A percentile compares a stretch with the other conserved stretches of the same genome.
Conservation (phyloP, 306 rosid species). For the Cucumis cinereus region DNA sequence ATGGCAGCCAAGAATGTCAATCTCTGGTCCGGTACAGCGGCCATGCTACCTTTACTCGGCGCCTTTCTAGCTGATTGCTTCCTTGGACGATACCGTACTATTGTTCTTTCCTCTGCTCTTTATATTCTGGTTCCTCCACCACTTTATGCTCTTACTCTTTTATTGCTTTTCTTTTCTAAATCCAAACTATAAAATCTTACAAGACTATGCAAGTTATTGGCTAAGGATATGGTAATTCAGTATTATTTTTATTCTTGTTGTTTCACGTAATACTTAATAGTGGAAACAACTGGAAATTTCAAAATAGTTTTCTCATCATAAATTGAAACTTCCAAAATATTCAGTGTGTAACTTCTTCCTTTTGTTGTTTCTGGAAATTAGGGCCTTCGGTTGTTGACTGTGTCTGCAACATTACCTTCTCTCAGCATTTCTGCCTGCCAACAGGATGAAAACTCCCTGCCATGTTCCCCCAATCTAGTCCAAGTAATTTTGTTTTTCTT, state of each 20-base stretch:
- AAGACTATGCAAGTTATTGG: background rate
- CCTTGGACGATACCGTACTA: constrained; percentile 32
- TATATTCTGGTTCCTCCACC: constrained; percentile 25
- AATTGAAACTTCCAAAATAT: too few species aligned
- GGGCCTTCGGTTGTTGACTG: constrained; percentile 50
- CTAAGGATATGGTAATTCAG: background rate
- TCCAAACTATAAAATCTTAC: background rate
- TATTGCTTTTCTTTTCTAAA: background rate
- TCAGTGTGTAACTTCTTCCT: background rate
- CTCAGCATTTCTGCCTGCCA: constrained; percentile 17
- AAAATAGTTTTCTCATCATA: background rate
- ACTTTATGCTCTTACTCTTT: background rate
- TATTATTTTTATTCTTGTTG: background rate
- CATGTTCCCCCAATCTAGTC: constrained; percentile 17
- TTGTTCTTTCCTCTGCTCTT: constrained; percentile 15
- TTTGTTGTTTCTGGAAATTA: constrained; percentile 7
- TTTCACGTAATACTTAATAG: background rate
- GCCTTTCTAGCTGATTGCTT: constrained; percentile 31
- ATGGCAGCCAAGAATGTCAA: constrained; percentile 25
- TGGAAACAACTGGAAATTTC: background rate
- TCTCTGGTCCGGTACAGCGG: constrained; percentile 23
- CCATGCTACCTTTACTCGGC: constrained; percentile 27
- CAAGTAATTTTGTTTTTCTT: constrained; percentile 45
- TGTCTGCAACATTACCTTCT: constrained; percentile 41
- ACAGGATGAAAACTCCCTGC: background rate